phyloP scores from a whole-genome alignment of 1,284 basidiomycete species.

The Ustilago sp. region DNA sequence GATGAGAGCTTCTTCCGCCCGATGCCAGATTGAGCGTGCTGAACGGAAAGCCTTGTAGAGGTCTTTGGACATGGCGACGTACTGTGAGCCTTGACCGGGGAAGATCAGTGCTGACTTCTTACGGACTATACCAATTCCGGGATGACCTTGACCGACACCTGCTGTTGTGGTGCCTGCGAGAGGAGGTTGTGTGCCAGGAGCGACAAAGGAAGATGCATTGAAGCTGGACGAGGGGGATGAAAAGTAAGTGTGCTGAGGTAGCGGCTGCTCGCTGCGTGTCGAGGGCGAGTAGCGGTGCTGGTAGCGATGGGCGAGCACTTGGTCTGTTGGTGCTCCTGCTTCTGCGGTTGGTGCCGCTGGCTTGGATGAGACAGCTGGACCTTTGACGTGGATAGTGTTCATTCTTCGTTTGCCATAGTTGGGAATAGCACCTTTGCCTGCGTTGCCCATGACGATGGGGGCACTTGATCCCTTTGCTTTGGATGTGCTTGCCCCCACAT shows the following conservation, averaged over 20 bases:
- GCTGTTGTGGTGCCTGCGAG: conserved; percentile 45
- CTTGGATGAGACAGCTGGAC: conserved; percentile 8
- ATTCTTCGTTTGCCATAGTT: conserved; percentile 59
- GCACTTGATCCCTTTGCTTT: conserved; percentile 15
- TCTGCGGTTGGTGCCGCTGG: neutral
- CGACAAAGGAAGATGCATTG: conserved; percentile 62
- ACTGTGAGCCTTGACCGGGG: conserved; percentile 67
- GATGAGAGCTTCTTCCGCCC: conserved; percentile 64
- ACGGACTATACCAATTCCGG: conserved; percentile 46
- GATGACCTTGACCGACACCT: conserved; percentile 44
- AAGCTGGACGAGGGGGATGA: conserved; percentile 65
- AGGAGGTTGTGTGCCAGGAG: conserved; percentile 54
- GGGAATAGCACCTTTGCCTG: conserved; percentile 61
- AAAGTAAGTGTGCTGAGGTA: conserved; percentile 66
- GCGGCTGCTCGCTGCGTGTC: conserved; percentile 50
- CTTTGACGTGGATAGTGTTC: conserved; percentile 31
- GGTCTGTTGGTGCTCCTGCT: conserved; percentile 14
- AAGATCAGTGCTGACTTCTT: conserved; percentile 66
- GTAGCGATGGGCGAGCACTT: conserved; percentile 17
- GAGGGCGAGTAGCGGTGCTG: conserved; percentile 47
- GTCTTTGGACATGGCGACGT: conserved; percentile 67
- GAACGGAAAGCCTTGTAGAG: conserved; percentile 62
- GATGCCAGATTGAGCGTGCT: conserved; percentile 63
- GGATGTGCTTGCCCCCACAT: conserved; percentile 4
- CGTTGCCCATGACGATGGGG: conserved; percentile 56